A percentile compares a stretch with the other conserved stretches of the same genome.
Evolutionary conservation across 208 protist species (phyloP).

Genomic region (Blechomonas ayalai): DNA sequence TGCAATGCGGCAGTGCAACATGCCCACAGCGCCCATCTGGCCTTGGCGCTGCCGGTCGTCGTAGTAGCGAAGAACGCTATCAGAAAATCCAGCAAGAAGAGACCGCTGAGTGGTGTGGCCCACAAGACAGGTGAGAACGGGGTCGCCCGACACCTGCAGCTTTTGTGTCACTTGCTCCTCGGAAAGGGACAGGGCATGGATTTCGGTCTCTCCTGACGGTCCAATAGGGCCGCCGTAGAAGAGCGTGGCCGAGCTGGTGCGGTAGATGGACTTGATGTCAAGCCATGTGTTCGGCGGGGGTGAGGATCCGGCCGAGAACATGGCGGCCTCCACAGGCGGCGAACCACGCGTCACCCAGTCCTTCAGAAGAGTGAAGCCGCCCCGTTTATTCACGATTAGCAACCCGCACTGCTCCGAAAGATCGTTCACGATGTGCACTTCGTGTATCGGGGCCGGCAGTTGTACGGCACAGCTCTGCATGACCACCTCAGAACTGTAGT

Average conservation of each 20-base stretch:
- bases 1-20: slow-evolving; percentile 27
- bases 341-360: slow-evolving; percentile 45
- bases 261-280: slow-evolving; percentile 68
- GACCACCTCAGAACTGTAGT: slow-evolving; percentile 47
- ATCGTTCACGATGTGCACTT: slow-evolving; percentile 78
- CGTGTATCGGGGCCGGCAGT: slow-evolving; percentile 51
- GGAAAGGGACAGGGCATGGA: slow-evolving; percentile 66
- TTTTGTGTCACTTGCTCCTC: slow-evolving; percentile 82
- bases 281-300: slow-evolving; percentile 43
- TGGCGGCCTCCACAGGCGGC: slow-evolving; percentile 51
- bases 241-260: slow-evolving; percentile 57
- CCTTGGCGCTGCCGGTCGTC: slow-evolving; percentile 78
- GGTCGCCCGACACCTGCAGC: slow-evolving; percentile 59
- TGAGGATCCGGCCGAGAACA: slow-evolving; percentile 69
- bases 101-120: slow-evolving; percentile 63
- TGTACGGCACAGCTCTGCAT: slow-evolving; percentile 55
- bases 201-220: slow-evolving; percentile 45
- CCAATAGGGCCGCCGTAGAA: slow-evolving; percentile 80
- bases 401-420: slow-evolving; percentile 77
- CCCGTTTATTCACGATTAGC: slow-evolving; percentile 66
- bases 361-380: slow-evolving; percentile 70
- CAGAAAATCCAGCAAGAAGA: slow-evolving; percentile 69
- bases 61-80: slow-evolving; percentile 82
- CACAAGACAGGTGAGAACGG: slow-evolving; percentile 52
- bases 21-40: slow-evolving; percentile 57